A percentile compares a stretch with the other conserved stretches of the same genome.
Evolutionary conservation across 805 yeast species (phyloP).

Genomic region (Lipomyces orientalis): DNA sequence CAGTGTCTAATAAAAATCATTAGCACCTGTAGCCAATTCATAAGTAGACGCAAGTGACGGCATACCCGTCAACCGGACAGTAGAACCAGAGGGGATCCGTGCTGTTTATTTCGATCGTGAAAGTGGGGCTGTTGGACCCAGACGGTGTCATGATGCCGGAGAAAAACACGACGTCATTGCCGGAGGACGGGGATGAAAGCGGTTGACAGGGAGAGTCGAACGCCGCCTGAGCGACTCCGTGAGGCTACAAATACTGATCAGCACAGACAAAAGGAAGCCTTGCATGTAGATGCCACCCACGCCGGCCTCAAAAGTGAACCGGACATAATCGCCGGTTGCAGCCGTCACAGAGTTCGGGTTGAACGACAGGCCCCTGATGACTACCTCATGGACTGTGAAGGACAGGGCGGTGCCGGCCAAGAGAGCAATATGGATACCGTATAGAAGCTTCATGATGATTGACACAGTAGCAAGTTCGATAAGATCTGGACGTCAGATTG

Average conservation of each 20-base stretch:
- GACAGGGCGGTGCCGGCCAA: conserved; percentile 15
- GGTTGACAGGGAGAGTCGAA: conserved; percentile 32
- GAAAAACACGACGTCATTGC: conserved; percentile 30
- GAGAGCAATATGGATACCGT: not conserved
- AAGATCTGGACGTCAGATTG: not conserved
- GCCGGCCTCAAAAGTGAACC: conserved; percentile 14
- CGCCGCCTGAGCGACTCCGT: conserved; percentile 35
- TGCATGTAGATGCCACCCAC: not conserved
- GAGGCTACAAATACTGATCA: conserved; percentile 17
- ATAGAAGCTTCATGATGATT: not conserved
- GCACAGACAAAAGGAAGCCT: not conserved
- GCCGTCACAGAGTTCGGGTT: conserved; percentile 30
- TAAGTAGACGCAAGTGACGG: not conserved
- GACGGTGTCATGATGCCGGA: conserved; percentile 32
- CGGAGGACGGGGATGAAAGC: not conserved
- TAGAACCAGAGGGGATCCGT: conserved; percentile 37
- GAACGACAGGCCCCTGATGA: conserved; percentile 21
- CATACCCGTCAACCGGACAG: conserved; percentile 33
- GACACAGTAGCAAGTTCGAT: not conserved
- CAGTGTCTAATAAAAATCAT: conserved; percentile 26
- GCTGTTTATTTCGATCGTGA: conserved; percentile 24
- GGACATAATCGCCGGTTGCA: conserved; percentile 31
- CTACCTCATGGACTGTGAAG: conserved; percentile 16
- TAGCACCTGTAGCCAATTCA: not conserved
- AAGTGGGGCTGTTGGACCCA: conserved; percentile 15